phyloP scores from a whole-genome alignment of 169 alveolate species.

The Plasmodium coatneyi region DNA sequence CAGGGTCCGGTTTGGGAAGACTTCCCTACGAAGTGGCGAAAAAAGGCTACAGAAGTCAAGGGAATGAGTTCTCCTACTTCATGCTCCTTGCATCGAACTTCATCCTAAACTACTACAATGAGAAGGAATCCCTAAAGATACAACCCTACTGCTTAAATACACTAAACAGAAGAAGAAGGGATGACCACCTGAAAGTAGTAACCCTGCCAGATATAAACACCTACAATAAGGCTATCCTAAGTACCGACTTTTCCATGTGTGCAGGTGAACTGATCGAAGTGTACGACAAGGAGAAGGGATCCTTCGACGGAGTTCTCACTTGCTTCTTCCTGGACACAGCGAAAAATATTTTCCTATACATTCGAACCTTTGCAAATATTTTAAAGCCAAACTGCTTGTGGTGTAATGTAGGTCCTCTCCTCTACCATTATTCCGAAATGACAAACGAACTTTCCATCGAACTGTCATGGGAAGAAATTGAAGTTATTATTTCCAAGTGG shows the following conservation, averaged over 20 bases:
- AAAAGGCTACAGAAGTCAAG: conserved; percentile 97
- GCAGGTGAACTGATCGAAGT: conserved; percentile 98
- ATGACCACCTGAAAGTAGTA: conserved; percentile 90
- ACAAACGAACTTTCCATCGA: conserved; percentile 93
- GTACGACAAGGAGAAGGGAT: conserved; percentile 75
- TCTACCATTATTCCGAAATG: conserved; percentile 96
- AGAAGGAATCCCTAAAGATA: conserved; percentile 78
- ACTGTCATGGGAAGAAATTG: conserved; percentile 94
- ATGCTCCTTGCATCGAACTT: conserved; percentile 94
- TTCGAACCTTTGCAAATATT: conserved; percentile 93
- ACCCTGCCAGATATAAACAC: conserved; percentile 95
- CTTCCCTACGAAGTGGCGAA: conserved; percentile 96
- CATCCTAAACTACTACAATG: conserved; percentile 85
- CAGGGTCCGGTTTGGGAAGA: conserved; percentile 98
- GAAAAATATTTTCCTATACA: conserved; percentile 94
- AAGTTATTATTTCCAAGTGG: conserved; percentile 84
- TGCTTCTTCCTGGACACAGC: conserved; percentile 99
- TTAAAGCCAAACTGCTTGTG: conserved; percentile 94
- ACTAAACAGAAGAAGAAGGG: conserved; percentile 86
- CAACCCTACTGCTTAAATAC: conserved; percentile 90
- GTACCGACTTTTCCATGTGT: conserved; percentile 93
- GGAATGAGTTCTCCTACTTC: conserved; percentile 97
- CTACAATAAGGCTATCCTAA: conserved; percentile 59
- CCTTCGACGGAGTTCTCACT: conserved; percentile 96
- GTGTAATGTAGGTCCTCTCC: conserved; percentile 98